Evolutionary conservation across 768 basidiomycete species (phyloP).

Genomic region (Mycena metata): DNA sequence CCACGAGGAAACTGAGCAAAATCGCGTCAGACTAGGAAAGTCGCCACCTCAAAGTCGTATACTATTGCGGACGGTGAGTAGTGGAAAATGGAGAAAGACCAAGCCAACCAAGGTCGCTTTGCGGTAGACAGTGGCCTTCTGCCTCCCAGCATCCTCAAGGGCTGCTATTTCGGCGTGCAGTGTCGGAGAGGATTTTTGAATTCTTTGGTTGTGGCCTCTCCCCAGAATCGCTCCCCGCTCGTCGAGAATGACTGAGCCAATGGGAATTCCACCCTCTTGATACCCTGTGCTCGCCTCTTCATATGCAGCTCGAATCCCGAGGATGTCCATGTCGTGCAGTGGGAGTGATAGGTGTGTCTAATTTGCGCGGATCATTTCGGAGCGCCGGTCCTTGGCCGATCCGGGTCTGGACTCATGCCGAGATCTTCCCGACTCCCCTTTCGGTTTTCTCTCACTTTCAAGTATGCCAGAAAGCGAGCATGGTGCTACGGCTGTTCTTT

Average conservation of each 20-base stretch:
- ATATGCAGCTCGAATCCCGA: slow-evolving; percentile 22
- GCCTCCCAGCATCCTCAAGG: slow-evolving; percentile 66
- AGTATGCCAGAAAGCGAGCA: too few relatives aligned
- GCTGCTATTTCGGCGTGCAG: slow-evolving; percentile 56
- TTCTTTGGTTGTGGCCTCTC: slow-evolving; percentile 51
- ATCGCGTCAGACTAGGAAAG: not conserved
- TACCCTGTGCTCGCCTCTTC: slow-evolving; percentile 62
- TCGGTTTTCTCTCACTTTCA: too few relatives aligned
- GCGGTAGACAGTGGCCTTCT: slow-evolving; percentile 59
- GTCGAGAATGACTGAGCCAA: slow-evolving; percentile 63
- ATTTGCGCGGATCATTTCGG: too few relatives aligned
- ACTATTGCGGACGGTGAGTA: slow-evolving; percentile 37
- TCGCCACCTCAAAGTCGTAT: slow-evolving; percentile 52
- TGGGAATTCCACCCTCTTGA: slow-evolving; percentile 71
- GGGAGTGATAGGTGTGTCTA: too few relatives aligned
- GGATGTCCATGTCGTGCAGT: not conserved
- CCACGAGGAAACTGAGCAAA: slow-evolving; percentile 6
- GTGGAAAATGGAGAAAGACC: too few relatives aligned
- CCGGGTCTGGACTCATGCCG: too few relatives aligned
- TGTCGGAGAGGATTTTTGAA: slow-evolving; percentile 52
- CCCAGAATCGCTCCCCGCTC: slow-evolving; percentile 43
- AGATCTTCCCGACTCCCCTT: too few relatives aligned
- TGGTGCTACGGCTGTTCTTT: too few relatives aligned
- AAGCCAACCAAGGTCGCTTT: slow-evolving; percentile 62
- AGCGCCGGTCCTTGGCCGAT: too few relatives aligned